These are phyloP conservation scores for Ophiostoma piceae DNA, from an alignment of 2,329 filamentous ascomycete genomes.

Conservation along the genomic window DNA sequence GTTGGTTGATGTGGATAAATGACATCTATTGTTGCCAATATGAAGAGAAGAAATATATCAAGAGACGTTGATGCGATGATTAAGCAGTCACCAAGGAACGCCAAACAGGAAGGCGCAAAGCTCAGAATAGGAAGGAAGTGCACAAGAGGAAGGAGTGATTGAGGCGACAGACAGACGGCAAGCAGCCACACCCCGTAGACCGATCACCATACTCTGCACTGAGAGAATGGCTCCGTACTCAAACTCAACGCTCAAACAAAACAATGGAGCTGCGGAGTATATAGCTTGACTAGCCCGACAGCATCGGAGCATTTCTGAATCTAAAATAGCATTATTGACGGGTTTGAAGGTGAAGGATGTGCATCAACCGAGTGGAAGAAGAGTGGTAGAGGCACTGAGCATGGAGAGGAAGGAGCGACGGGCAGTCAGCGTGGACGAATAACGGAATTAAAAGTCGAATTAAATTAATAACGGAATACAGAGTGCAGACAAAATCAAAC, in stretches of 20 bases:
- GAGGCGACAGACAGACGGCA: too few relatives aligned
- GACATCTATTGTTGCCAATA: not conserved
- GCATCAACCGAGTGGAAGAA: not conserved
- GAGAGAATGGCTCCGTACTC: not conserved
- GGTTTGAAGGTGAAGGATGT: slow-evolving; percentile 1
- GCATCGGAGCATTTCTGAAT: not conserved
- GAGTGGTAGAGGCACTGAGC: not conserved
- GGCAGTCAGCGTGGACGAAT: not conserved
- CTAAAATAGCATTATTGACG: not conserved
- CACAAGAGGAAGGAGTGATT: not conserved
- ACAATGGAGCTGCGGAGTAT: not conserved
- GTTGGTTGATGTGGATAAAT: not conserved
- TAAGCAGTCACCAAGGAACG: not conserved
- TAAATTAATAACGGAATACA: not conserved
- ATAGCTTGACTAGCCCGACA: not conserved
- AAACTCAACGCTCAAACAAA: not conserved
- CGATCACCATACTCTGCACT: too few relatives aligned
- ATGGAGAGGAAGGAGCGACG: not conserved
- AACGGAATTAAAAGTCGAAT: not conserved
- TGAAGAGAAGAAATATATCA: not conserved
- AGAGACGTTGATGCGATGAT: not conserved
- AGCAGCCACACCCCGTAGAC: too few relatives aligned
- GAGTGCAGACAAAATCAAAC: not conserved
- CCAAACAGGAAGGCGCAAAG: not conserved
- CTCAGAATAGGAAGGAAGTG: not conserved